Evolutionary conservation across 2,329 filamentous ascomycete species (phyloP).

Genomic region (Verticillium albo-atrum): DNA sequence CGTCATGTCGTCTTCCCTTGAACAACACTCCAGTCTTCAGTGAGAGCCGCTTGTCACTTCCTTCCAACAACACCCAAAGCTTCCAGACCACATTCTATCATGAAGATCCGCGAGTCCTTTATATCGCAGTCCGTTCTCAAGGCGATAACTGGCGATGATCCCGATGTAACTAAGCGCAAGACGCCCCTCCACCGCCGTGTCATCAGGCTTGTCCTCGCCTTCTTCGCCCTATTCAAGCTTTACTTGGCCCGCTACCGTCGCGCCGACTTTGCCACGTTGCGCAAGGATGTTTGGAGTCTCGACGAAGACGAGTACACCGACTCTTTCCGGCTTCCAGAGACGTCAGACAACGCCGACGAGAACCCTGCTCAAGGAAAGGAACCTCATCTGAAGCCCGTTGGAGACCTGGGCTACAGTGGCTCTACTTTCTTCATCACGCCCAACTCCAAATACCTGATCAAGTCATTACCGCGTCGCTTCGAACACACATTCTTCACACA

Average conservation of each 20-base stretch:
- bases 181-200: slow-evolving; percentile 17
- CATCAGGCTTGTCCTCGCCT: slow-evolving; percentile 23
- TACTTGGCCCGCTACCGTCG: slow-evolving; percentile 21
- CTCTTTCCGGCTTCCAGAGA: slow-evolving; percentile 25
- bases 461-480: slow-evolving; percentile 64
- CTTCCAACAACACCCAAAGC: neutral
- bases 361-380: slow-evolving; percentile 34
- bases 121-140: slow-evolving; percentile 56
- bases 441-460: slow-evolving; percentile 65
- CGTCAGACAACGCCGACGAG: slow-evolving; percentile 34
- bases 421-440: slow-evolving; percentile 70
- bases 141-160: slow-evolving; percentile 44
- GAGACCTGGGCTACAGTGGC: slow-evolving; percentile 69
- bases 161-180: slow-evolving; percentile 1
- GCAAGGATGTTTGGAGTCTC: slow-evolving; percentile 23
- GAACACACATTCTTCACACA: slow-evolving; percentile 67
- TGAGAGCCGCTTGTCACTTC: neutral
- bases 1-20: too few relatives aligned
- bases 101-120: slow-evolving; percentile 29
- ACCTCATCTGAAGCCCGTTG: slow-evolving; percentile 46
- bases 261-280: slow-evolving; percentile 21
- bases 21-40: too few relatives aligned
- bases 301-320: slow-evolving; percentile 31
- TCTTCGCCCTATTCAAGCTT: slow-evolving; percentile 29
- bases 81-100: slow-evolving; percentile 1